Base-by-base conservation (phyloP, 345 rosid species). In the Eucalyptus curtisii region DNA sequence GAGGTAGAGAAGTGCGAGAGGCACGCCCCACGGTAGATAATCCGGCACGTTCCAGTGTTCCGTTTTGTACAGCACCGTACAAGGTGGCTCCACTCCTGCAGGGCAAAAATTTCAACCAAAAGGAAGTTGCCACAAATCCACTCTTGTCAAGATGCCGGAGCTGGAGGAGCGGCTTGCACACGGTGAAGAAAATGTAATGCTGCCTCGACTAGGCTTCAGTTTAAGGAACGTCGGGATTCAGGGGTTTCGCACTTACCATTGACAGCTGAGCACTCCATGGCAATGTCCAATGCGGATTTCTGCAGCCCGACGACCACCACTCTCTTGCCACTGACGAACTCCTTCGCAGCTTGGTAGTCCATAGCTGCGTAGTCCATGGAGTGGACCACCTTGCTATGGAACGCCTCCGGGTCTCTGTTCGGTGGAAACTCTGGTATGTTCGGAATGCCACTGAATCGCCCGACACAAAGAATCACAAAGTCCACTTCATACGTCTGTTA, bases 31-130 rank as follows among this genome's bases (percentile, higher is more conserved):
- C 42, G 42, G 42, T 40, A 40, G 42, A 89, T 90, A 89, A 50
- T 91, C 92, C 5, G 96, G 94, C 47, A 93, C 6, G 19, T 55
- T 86, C 96, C 96, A 93, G 33, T 91, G 94, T 37, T 89, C 92
- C 15, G 88, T 92, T 49, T 55, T 91, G 90, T 90, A 93, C 52
- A 94, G 42, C 8, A 93, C 87, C 42, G 89, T 90, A 59, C 96
- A 92, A 17, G 95, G 93, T 64, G 50, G 86, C 86, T 89, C 88
- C 12, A 49, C 24, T 48, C 93, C 94, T 93, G 91, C 66, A 90
- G 84, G 81, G 22, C 42, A n/a, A 49, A 64, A 14, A 64, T 30
- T 64, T 64, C 33, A 6, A 31, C 37, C 30, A n/a, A 30, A 64
- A 30, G 8, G 10, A 64, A 64, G 71, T n/a, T 4, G 3, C 71